phyloP scores from a whole-genome alignment of 2,329 filamentous ascomycete species.

The Aspergillus calidoustus region DNA sequence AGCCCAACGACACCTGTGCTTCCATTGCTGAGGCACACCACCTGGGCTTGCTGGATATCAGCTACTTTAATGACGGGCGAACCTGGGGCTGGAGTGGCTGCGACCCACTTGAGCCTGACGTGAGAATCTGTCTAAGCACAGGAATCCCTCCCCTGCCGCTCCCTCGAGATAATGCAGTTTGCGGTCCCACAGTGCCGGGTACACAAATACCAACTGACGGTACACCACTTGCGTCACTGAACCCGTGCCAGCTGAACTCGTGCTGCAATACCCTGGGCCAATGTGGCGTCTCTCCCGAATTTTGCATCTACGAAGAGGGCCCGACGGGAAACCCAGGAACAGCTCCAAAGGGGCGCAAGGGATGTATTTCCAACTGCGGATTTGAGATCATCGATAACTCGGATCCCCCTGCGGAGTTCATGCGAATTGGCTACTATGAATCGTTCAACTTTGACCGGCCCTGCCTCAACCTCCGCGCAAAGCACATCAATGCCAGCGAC shows the following conservation, averaged over 20 bases:
- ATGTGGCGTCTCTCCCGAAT: constrained; percentile 52
- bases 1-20: constrained; percentile 39
- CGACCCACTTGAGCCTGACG: constrained; percentile 33
- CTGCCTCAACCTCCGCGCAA: constrained; percentile 35
- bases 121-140: constrained; percentile 47
- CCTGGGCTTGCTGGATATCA: not conserved
- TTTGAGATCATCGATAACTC: constrained; percentile 37
- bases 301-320: constrained; percentile 41
- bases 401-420: constrained; percentile 24
- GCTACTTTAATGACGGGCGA: constrained; percentile 34
- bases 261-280: constrained; percentile 53
- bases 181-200: constrained; percentile 52
- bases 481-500: constrained; percentile 24
- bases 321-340: constrained; percentile 46
- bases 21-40: constrained; percentile 30
- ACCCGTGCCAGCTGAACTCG: constrained; percentile 52
- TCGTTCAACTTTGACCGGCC: constrained; percentile 34
- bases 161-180: constrained; percentile 43
- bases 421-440: constrained; percentile 41
- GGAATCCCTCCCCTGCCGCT: constrained; percentile 49
- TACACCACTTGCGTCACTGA: constrained; percentile 43
- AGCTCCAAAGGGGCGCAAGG: constrained; percentile 36
- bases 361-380: constrained; percentile 52
- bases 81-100: constrained; percentile 55
- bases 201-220: constrained; percentile 38